A percentile compares a stretch with the other conserved stretches of the same genome.
Evolutionary conservation across 768 basidiomycete species (phyloP).

Genomic region (Boletus subparvulus): DNA sequence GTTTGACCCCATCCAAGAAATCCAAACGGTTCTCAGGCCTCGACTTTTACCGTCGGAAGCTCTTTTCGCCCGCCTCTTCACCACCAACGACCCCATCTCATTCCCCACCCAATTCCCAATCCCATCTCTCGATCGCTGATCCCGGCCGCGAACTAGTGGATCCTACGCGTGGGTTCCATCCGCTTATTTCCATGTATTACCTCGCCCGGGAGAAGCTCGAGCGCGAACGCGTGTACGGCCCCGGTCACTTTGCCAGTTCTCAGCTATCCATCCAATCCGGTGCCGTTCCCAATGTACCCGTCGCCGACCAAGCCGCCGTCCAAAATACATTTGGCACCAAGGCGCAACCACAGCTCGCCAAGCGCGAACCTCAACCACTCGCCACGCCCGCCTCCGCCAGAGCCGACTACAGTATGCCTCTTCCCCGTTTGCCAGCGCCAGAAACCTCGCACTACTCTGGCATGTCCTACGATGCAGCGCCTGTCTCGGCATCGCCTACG

Average conservation of each 20-base stretch:
- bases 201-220: constrained; percentile 95
- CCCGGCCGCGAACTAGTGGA: constrained; percentile 57
- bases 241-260: constrained; percentile 90
- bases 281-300: constrained; percentile 15
- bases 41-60: constrained; percentile 89
- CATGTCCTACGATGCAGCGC: constrained; percentile 69
- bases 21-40: constrained; percentile 91
- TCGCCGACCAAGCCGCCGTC: constrained; percentile 21
- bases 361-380: constrained; percentile 30
- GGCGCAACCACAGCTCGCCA: constrained; percentile 31
- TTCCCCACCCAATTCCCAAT: constrained; percentile 61
- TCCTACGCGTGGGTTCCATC: constrained; percentile 92
- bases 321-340: constrained; percentile 24
- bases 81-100: constrained; percentile 54
- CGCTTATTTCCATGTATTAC: constrained; percentile 94
- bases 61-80: constrained; percentile 61
- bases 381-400: constrained; percentile 36
- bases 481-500: constrained; percentile 54
- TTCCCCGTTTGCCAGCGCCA: constrained; percentile 78
- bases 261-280: constrained; percentile 62
- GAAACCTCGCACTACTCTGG: constrained; percentile 80
- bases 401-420: constrained; percentile 80
- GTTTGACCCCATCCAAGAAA: constrained; percentile 53
- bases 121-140: constrained; percentile 52
- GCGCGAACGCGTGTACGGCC: constrained; percentile 89